A percentile compares a stretch with the other conserved stretches of the same genome.
Evolutionary conservation across 768 basidiomycete species (phyloP).

Genomic region (Rhizopogon rudus): DNA sequence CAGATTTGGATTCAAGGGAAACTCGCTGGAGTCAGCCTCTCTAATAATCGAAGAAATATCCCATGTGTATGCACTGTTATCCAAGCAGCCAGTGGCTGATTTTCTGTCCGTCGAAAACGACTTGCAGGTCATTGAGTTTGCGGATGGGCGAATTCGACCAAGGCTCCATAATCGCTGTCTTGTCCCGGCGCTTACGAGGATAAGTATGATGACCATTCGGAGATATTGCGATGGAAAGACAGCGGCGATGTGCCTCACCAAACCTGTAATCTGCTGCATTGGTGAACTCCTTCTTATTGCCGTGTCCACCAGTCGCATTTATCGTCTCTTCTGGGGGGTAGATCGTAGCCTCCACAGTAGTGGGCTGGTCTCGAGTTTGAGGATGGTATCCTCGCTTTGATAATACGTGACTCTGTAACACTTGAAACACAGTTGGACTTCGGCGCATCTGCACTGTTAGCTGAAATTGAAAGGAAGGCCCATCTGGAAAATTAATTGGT

Average conservation of each 20-base stretch:
- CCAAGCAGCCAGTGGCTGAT: neutral
- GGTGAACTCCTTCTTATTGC: neutral
- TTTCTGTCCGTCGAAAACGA: neutral
- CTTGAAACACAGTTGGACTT: too few species aligned
- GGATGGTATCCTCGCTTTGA: neutral
- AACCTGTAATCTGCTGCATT: neutral
- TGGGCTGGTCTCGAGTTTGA: neutral
- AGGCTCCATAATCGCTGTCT: neutral
- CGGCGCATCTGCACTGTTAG: too few species aligned
- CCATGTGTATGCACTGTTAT: neutral
- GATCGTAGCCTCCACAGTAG: slow-evolving; percentile 12
- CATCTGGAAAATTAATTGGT: too few species aligned
- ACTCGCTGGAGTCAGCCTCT: neutral
- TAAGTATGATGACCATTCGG: neutral
- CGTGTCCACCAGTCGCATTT: slow-evolving; percentile 21
- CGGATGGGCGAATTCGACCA: neutral
- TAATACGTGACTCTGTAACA: too few species aligned
- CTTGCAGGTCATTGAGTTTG: neutral
- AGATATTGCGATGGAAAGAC: neutral
- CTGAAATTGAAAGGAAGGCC: too few species aligned
- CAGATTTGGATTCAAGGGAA: neutral
- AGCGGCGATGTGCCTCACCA: neutral
- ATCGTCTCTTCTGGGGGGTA: slow-evolving; percentile 14
- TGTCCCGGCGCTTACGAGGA: neutral
- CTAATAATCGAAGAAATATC: neutral